These are phyloP conservation scores for Avena atlantica DNA, from an alignment of 176 grass and related monocot genomes.

Conservation along the genomic window DNA sequence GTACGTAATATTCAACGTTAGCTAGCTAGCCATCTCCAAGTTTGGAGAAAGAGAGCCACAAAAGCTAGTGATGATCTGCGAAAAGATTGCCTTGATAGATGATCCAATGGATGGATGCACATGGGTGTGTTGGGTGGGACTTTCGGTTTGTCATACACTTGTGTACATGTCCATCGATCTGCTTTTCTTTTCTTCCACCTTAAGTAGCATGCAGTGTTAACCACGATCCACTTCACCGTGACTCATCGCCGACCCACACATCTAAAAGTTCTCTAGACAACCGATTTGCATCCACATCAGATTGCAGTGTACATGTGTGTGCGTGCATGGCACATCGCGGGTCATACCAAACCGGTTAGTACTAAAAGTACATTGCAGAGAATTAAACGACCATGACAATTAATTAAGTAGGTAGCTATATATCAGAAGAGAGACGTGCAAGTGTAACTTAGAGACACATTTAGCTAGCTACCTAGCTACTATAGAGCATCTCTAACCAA, in stretches of 20 bases:
- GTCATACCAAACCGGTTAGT: not conserved
- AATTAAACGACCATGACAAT: not conserved
- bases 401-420: not conserved
- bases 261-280: not conserved
- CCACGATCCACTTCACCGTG: conserved; percentile 31
- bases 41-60: conserved; percentile 6
- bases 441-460: not conserved
- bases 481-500: no score
- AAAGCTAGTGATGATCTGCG: conserved; percentile 37
- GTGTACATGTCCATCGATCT: not conserved
- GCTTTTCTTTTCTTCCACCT: conserved; percentile 31
- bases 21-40: not conserved
- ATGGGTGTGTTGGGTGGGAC: conserved; percentile 43
- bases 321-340: not conserved
- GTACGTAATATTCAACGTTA: conserved; percentile 16
- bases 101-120: conserved; percentile 1
- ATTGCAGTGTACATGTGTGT: not conserved
- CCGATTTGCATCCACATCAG: not conserved
- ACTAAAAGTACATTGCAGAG: not conserved
- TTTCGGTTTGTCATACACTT: conserved; percentile 12
- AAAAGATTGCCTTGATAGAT: not conserved
- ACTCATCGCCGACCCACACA: not conserved
- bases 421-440: not conserved
- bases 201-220: conserved; percentile 8
- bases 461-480: not conserved